phyloP scores from a whole-genome alignment of 2,329 filamentous ascomycete species.

The Sporothrix brasiliensis region DNA sequence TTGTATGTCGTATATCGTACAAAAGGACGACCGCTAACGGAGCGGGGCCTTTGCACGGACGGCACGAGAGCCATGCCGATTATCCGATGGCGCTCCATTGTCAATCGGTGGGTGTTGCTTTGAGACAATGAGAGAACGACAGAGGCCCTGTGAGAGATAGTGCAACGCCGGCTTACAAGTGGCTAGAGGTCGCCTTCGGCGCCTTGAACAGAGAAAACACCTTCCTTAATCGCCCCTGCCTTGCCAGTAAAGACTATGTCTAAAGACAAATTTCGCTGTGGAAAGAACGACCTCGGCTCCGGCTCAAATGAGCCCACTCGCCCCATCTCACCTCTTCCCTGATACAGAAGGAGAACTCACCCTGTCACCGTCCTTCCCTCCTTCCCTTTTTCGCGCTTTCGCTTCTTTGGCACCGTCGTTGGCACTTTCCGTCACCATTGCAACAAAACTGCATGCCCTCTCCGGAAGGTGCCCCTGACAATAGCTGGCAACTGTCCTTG shows the following conservation, averaged over 20 bases:
- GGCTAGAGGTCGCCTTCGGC: too few species aligned
- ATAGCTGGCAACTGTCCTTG: neutral
- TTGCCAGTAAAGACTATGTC: too few species aligned
- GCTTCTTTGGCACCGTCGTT: constrained; percentile 1
- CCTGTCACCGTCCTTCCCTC: neutral
- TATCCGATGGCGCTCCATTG: constrained; percentile 2
- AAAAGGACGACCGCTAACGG: constrained; percentile 3
- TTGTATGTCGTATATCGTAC: too few species aligned
- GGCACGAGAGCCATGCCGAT: constrained; percentile 21
- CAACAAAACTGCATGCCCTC: neutral
- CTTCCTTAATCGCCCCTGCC: neutral
- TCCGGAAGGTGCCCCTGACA: neutral
- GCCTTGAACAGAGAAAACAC: too few species aligned
- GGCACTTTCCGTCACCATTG: too few species aligned
- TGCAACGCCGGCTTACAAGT: too few species aligned
- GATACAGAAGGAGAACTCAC: neutral
- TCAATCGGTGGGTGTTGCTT: too few species aligned
- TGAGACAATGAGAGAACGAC: too few species aligned
- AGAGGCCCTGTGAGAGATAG: too few species aligned
- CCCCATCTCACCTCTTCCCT: neutral
- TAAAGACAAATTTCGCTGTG: neutral
- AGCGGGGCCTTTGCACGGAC: constrained; percentile 13
- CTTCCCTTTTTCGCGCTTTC: constrained; percentile 9
- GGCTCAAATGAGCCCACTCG: neutral
- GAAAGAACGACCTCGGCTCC: constrained; percentile 24